Evolutionary conservation across 257 asterid genomes (phyloP).

Genomic region (Asclepias syriaca): DNA sequence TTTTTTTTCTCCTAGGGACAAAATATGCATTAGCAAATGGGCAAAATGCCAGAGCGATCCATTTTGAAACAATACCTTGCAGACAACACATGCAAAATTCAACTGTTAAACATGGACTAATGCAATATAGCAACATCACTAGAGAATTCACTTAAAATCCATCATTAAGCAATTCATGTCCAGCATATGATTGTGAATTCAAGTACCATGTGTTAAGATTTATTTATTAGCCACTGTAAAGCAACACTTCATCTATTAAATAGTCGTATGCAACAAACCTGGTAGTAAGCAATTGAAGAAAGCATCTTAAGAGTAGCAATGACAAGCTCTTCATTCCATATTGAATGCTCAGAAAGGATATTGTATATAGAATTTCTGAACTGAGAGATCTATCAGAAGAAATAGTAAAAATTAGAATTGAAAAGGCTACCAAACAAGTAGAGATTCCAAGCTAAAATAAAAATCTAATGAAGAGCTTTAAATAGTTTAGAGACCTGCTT

Average conservation of each 20-base stretch:
- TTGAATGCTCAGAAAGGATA: constrained; percentile 57
- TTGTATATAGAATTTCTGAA: constrained; percentile 49
- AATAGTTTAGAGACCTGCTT: constrained; percentile 54
- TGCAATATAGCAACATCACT: not conserved
- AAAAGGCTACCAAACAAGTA: not conserved
- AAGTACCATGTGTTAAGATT: not conserved
- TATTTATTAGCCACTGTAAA: not conserved
- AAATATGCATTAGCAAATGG: not conserved
- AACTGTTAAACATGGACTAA: not conserved
- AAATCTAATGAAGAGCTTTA: constrained; percentile 14
- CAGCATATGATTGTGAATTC: not conserved
- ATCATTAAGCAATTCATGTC: not conserved
- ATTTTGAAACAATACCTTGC: not conserved
- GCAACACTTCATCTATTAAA: not conserved
- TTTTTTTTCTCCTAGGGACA: not conserved
- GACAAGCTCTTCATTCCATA: constrained; percentile 56
- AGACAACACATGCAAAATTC: not conserved
- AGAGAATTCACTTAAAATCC: not conserved
- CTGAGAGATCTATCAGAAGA: constrained; percentile 48
- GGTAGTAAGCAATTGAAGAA: constrained; percentile 64
- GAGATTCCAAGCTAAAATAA: constrained; percentile 8
- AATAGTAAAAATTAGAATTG: constrained; percentile 18
- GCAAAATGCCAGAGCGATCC: not conserved
- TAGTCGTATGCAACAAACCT: constrained; percentile 36
- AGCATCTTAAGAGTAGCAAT: constrained; percentile 60